phyloP scores from a whole-genome alignment of 176 grass and related monocot genomes.

The Carex cristatella region DNA sequence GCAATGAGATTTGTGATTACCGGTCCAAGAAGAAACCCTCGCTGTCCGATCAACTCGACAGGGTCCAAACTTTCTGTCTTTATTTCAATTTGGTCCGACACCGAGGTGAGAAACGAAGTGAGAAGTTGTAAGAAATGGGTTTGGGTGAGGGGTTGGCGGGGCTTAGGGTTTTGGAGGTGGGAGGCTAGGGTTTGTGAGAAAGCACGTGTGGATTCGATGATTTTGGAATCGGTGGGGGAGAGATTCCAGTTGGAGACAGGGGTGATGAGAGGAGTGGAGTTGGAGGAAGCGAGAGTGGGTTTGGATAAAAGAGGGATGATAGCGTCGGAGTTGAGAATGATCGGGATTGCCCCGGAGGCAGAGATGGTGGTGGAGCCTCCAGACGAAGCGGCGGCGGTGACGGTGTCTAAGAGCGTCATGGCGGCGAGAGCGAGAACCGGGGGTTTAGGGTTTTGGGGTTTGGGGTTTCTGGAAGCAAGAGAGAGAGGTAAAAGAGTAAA shows the following conservation, averaged over 20 bases:
- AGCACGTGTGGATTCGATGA: conserved; percentile 32
- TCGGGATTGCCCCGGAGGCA: not conserved
- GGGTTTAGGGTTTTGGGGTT: conserved; percentile 56
- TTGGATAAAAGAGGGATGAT: conserved; percentile 15
- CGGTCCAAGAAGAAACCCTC: conserved; percentile 33
- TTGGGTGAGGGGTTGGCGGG: conserved; percentile 12
- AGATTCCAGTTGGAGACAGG: conserved; percentile 53
- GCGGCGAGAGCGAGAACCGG: conserved; percentile 14
- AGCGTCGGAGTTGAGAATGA: conserved; percentile 49
- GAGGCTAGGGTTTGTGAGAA: conserved; percentile 23
- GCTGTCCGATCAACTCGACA: conserved; percentile 16
- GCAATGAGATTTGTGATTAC: conserved; percentile 29
- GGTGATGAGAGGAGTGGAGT: conserved; percentile 17
- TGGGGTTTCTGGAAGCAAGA: not conserved
- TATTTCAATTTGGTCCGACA: conserved; percentile 31
- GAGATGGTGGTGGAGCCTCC: not conserved
- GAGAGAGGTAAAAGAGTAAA: too few relatives aligned
- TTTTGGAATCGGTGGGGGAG: conserved; percentile 28
- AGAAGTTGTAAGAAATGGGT: conserved; percentile 33
- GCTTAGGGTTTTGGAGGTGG: conserved; percentile 19
- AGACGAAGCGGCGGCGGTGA: conserved; percentile 6
- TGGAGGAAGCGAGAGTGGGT: conserved; percentile 17
- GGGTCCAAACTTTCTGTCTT: not conserved
- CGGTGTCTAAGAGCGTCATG: conserved; percentile 66
- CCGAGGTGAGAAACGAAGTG: conserved; percentile 32